Conservation (phyloP, 139 green algal species). For the Chlorella sp. region DNA sequence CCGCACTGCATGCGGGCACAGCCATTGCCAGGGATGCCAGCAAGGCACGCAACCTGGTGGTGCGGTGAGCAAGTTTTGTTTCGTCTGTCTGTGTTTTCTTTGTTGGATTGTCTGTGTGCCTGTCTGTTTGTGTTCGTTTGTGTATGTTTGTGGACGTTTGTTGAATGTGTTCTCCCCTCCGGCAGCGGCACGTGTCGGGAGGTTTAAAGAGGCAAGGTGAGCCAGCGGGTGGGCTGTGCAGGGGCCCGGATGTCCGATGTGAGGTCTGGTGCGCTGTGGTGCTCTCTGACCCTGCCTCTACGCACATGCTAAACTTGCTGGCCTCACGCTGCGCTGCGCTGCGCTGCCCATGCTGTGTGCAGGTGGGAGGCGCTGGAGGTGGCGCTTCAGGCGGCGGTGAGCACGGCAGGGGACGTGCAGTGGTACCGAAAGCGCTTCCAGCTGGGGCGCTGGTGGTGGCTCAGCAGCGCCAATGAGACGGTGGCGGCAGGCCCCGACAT, state of each 20-base stretch:
- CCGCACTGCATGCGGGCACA: not conserved
- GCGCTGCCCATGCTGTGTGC: not conserved
- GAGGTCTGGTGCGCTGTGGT: too few relatives aligned
- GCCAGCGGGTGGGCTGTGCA: too few relatives aligned
- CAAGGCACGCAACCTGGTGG: constrained; percentile 9
- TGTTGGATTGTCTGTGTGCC: too few relatives aligned
- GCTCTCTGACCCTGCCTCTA: too few relatives aligned
- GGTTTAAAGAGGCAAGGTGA: too few relatives aligned
- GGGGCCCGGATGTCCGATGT: too few relatives aligned
- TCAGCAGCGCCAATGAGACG: not conserved
- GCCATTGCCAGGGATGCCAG: not conserved
- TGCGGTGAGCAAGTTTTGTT: not conserved
- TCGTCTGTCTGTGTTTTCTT: not conserved
- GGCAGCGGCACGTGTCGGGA: not conserved
- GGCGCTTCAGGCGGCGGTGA: not conserved
- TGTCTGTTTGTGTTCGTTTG: too few relatives aligned
- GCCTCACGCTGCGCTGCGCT: not conserved
- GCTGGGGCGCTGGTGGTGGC: constrained; percentile 19
- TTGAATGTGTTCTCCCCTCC: too few relatives aligned
- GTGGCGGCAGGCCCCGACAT: not conserved
- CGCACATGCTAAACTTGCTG: too few relatives aligned
- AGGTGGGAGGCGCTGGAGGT: constrained; percentile 1
- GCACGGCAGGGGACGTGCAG: not conserved
- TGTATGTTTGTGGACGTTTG: too few relatives aligned
- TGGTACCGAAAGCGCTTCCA: not conserved